Conservation (phyloP, 345 rosid species). For the Alliaria petiolata region DNA sequence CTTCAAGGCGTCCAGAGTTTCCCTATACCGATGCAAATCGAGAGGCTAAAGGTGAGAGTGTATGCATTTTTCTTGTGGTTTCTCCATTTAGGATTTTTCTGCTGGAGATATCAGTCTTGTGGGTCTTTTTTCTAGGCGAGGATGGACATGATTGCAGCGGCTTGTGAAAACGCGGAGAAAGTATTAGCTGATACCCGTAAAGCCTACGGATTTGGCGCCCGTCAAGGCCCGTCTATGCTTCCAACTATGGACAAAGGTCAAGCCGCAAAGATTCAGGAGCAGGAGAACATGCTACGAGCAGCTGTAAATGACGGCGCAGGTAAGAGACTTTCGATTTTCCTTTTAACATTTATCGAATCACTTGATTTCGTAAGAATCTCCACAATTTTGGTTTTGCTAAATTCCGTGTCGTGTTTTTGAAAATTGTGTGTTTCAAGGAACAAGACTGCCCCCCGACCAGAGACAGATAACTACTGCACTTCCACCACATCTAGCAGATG, state of each 20-base stretch:
- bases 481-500: conserved; percentile 81
- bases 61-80: background rate
- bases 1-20: conserved; percentile 82
- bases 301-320: conserved; percentile 84
- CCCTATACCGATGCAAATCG: conserved; percentile 66
- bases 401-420: background rate
- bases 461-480: conserved; percentile 74
- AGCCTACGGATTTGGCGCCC: conserved; percentile 75
- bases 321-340: background rate
- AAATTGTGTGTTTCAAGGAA: conserved; percentile 44
- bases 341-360: background rate
- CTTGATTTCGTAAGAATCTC: background rate
- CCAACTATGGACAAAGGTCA: conserved; percentile 83
- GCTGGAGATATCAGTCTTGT: background rate
- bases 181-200: conserved; percentile 81
- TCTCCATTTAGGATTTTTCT: background rate
- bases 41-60: conserved; percentile 67
- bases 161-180: conserved; percentile 92
- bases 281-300: conserved; percentile 68
- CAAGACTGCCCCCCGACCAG: conserved; percentile 74
- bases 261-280: conserved; percentile 88
- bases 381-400: background rate
- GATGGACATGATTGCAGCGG: conserved; percentile 81
- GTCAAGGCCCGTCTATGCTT: conserved; percentile 77
- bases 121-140: conserved; percentile 53